These are phyloP conservation scores for Alternaria longipes DNA, from an alignment of 2,329 filamentous ascomycete genomes.

Conservation along the genomic window DNA sequence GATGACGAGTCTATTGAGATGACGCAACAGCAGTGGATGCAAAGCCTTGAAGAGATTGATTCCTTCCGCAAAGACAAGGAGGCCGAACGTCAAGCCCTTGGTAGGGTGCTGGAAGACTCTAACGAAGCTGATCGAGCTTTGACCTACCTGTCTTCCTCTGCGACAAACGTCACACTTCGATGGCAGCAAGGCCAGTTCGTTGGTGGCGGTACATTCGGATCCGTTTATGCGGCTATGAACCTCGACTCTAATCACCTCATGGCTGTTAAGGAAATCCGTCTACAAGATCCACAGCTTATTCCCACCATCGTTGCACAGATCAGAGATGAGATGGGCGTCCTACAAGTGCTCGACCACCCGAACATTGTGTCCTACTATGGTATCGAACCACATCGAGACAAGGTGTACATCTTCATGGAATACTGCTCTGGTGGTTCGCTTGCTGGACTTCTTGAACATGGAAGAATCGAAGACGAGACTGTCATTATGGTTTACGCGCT, in stretches of 20 bases:
- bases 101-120: constrained; percentile 89
- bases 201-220: constrained; percentile 95
- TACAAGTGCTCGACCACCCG: constrained; percentile 94
- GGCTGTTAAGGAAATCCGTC: constrained; percentile 97
- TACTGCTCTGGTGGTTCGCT: constrained; percentile 96
- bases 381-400: constrained; percentile 97
- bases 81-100: constrained; percentile 84
- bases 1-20: constrained; percentile 85
- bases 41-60: constrained; percentile 79
- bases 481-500: constrained; percentile 97
- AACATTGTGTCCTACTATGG: constrained; percentile 98
- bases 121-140: constrained; percentile 96
- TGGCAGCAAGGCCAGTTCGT: constrained; percentile 99
- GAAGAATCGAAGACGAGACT: constrained; percentile 95
- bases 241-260: constrained; percentile 94
- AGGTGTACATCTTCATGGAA: constrained; percentile 99
- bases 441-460: constrained; percentile 88
- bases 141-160: constrained; percentile 90
- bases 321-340: constrained; percentile 93
- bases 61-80: constrained; percentile 79
- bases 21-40: constrained; percentile 78
- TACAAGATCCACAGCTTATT: constrained; percentile 96
- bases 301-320: constrained; percentile 94
- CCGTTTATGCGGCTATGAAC: constrained; percentile 97
- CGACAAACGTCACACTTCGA: constrained; percentile 92